Evolutionary conservation across 2,329 filamentous ascomycete genomes (phyloP).

Genomic region (Colletotrichum sp.): DNA sequence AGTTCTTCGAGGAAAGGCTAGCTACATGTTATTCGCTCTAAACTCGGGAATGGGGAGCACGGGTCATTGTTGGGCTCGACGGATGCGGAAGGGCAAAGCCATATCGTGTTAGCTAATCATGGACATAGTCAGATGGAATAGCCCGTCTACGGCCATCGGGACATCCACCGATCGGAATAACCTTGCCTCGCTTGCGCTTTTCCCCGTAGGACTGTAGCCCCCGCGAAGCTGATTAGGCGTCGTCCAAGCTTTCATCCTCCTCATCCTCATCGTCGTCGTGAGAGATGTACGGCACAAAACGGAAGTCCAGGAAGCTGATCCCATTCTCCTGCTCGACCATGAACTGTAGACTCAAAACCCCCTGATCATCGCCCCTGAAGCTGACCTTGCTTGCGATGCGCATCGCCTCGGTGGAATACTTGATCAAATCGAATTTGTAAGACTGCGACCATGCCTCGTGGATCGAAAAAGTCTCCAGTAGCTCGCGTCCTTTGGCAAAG

Average conservation of each 20-base stretch:
- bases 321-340: slow-evolving; percentile 87
- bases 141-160: not conserved
- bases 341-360: slow-evolving; percentile 92
- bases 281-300: slow-evolving; percentile 75
- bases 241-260: not conserved
- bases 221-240: not conserved
- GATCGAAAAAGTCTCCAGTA: slow-evolving; percentile 79
- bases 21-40: not conserved
- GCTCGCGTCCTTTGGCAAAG: slow-evolving; percentile 66
- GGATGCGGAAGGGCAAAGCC: slow-evolving; percentile 1
- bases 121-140: not conserved
- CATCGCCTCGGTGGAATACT: slow-evolving; percentile 91
- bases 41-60: slow-evolving; percentile 7
- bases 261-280: slow-evolving; percentile 61
- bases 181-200: not conserved
- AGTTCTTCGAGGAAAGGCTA: not conserved
- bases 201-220: not conserved
- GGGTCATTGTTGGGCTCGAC: not conserved
- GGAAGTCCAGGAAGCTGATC: slow-evolving; percentile 81
- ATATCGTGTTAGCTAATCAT: not conserved
- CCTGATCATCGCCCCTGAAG: slow-evolving; percentile 84
- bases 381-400: slow-evolving; percentile 90
- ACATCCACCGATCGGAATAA: not conserved
- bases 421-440: slow-evolving; percentile 88
- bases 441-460: slow-evolving; percentile 65